phyloP scores from a whole-genome alignment of 202 grass and related monocot species.

The Hordeum pubiflorum region DNA sequence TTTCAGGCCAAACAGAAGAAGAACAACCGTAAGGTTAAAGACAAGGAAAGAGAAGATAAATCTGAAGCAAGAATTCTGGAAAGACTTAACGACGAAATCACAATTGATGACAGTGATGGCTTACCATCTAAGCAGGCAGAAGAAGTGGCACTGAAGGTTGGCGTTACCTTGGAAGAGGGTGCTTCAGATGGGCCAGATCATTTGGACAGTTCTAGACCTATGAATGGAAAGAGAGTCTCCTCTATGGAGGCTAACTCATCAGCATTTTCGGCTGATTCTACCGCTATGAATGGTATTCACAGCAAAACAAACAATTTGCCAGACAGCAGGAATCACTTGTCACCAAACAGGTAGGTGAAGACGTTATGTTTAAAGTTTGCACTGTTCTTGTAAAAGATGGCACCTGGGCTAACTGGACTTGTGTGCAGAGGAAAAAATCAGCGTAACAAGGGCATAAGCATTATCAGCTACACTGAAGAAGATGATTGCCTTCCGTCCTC shows the following conservation, averaged over 20 bases:
- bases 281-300: conserved; percentile 32
- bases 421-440: conserved; percentile 68
- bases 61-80: conserved; percentile 43
- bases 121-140: conserved; percentile 35
- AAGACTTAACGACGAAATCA: conserved; percentile 53
- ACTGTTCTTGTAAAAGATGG: conserved; percentile 26
- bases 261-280: conserved; percentile 32
- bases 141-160: conserved; percentile 42
- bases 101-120: conserved; percentile 39
- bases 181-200: conserved; percentile 59
- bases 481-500: conserved; percentile 36
- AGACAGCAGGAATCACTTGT: conserved; percentile 41
- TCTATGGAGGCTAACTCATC: conserved; percentile 26
- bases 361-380: neutral
- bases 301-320: conserved; percentile 37
- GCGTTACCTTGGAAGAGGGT: conserved; percentile 40
- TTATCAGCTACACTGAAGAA: conserved; percentile 25
- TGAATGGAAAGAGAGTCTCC: conserved; percentile 47
- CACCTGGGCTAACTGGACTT: conserved; percentile 29
- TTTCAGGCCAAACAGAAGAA: conserved; percentile 85
- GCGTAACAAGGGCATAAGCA: conserved; percentile 43
- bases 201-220: conserved; percentile 22
- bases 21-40: conserved; percentile 72
- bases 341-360: conserved; percentile 55
- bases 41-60: conserved; percentile 61